Conservation (phyloP, 2,329 filamentous ascomycete species). For the Fusarium metavorans region DNA sequence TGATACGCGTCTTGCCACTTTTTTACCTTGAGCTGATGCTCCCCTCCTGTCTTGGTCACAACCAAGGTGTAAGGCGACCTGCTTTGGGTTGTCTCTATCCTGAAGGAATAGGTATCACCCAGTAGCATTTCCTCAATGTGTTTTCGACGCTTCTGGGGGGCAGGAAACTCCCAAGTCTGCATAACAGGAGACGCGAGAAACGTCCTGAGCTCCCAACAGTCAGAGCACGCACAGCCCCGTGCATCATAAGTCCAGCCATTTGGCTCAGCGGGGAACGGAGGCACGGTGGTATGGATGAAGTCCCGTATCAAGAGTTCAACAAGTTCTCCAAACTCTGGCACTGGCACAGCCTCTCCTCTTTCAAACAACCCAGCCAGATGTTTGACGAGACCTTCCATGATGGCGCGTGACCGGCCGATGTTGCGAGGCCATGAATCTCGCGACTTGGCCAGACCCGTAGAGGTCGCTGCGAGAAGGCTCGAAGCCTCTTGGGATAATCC, state of each 20-base stretch:
- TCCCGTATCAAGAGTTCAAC: slow-evolving; percentile 7
- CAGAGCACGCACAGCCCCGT: slow-evolving; percentile 16
- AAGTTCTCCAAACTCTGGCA: background rate
- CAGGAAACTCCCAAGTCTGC: slow-evolving; percentile 1
- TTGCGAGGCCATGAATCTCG: slow-evolving; percentile 1
- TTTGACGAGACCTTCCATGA: slow-evolving; percentile 1
- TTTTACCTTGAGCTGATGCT: background rate
- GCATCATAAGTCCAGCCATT: slow-evolving; percentile 1
- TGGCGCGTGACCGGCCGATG: background rate
- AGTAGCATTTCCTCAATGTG: slow-evolving; percentile 3
- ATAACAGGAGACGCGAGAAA: slow-evolving; percentile 6
- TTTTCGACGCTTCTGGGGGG: background rate
- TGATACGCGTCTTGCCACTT: background rate
- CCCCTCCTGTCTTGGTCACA: slow-evolving; percentile 2
- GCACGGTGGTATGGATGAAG: background rate
- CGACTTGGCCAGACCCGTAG: background rate
- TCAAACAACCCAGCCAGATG: slow-evolving; percentile 4
- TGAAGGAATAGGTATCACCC: background rate
- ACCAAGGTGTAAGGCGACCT: background rate
- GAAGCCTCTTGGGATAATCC: background rate
- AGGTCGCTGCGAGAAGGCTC: slow-evolving; percentile 2
- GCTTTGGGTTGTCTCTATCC: background rate
- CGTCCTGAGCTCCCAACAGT: background rate
- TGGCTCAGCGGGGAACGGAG: background rate
- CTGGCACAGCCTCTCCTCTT: background rate